Percentiles rank a stretch among this genome's conserved stretches.
Conservation (phyloP, 202 grass and related monocot species). For the Carex arenaria region DNA sequence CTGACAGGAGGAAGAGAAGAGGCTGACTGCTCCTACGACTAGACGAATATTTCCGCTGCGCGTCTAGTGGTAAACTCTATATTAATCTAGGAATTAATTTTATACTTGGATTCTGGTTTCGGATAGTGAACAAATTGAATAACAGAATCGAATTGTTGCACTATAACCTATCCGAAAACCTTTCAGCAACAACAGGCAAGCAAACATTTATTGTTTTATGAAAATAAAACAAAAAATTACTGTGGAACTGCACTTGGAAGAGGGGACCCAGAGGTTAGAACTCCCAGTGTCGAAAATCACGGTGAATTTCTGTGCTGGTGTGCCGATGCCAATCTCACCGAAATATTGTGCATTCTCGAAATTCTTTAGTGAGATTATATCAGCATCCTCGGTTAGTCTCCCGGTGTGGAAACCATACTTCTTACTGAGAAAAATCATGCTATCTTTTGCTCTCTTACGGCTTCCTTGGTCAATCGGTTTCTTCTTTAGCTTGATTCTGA, state of each 20-base stretch:
- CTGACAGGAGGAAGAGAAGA: no score
- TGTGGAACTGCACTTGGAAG: constrained; percentile 82
- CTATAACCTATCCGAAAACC: no score
- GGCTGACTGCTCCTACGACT: no score
- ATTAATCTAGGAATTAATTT: no score
- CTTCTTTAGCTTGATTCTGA: constrained; percentile 70
- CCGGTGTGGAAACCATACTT: constrained; percentile 25
- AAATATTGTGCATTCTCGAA: constrained; percentile 97
- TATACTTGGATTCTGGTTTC: no score
- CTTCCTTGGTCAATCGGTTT: constrained; percentile 40
- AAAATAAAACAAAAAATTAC: constrained; percentile 13
- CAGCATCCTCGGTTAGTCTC: constrained; percentile 30
- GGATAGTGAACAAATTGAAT: no score
- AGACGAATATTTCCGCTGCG: no score
- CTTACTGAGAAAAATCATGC: constrained; percentile 8
- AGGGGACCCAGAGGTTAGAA: constrained; percentile 96
- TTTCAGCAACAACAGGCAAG: background rate
- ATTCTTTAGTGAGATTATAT: constrained; percentile 78
- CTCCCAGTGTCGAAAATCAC: constrained; percentile 94
- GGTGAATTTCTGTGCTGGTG: constrained; percentile 77
- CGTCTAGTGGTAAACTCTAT: no score
- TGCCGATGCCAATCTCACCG: constrained; percentile 80
- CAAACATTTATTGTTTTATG: background rate
- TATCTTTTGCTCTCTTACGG: constrained; percentile 35
- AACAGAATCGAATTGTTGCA: no score